phyloP scores from a whole-genome alignment of 2,329 filamentous ascomycete species.

The Cadophora malorum region DNA sequence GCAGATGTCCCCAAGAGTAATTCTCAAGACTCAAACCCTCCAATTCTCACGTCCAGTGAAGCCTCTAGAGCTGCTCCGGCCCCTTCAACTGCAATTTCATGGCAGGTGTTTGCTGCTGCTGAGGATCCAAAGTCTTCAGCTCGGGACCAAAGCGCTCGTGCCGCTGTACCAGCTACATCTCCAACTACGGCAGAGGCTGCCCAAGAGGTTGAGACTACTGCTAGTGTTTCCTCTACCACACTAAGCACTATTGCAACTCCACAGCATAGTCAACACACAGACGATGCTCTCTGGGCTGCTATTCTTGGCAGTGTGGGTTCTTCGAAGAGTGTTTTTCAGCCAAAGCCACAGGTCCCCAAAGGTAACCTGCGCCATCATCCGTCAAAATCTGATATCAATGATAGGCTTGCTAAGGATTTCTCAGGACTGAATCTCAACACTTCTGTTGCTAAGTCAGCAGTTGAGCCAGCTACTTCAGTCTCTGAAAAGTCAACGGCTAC shows the following conservation, averaged over 20 bases:
- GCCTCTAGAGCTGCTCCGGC: background rate
- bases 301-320: background rate
- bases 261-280: conserved; percentile 1
- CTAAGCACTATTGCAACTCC: background rate
- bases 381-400: conserved; percentile 16
- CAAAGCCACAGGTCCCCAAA: conserved; percentile 9
- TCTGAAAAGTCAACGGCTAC: background rate
- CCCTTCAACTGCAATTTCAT: background rate
- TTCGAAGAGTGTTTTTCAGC: conserved; percentile 2
- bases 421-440: conserved; percentile 7
- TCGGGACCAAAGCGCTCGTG: background rate
- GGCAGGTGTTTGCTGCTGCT: conserved; percentile 1
- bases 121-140: background rate
- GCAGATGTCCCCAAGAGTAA: background rate
- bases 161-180: background rate
- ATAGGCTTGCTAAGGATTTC: conserved; percentile 19
- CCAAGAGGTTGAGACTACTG: background rate
- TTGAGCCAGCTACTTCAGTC: background rate
- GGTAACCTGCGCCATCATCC: conserved; percentile 7
- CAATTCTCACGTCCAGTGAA: background rate
- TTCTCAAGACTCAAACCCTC: background rate
- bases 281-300: conserved; percentile 6
- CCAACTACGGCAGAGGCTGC: background rate
- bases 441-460: background rate
- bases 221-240: background rate